Evolutionary conservation across 768 basidiomycete species (phyloP).

Genomic region (Collybia sordida): DNA sequence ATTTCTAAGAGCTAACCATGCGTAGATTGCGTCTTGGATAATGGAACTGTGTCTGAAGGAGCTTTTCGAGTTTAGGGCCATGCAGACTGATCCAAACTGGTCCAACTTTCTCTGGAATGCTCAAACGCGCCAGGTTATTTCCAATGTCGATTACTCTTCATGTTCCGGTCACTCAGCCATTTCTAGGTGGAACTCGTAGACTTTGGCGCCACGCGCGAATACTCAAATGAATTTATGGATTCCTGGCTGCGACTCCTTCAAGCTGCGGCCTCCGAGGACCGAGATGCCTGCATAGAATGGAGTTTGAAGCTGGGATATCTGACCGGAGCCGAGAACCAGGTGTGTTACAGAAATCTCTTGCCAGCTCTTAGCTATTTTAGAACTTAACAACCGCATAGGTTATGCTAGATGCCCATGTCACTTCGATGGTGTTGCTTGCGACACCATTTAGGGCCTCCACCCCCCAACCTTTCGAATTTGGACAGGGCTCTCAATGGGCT

Average conservation of each 20-base stretch:
- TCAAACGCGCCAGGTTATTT: slow-evolving; percentile 53
- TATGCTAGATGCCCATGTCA: slow-evolving; percentile 87
- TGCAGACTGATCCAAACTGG: slow-evolving; percentile 99
- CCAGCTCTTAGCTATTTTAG: too few relatives aligned
- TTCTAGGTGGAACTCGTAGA: slow-evolving; percentile 83
- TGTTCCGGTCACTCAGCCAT: not conserved
- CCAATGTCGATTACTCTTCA: not conserved
- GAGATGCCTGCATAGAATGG: slow-evolving; percentile 63
- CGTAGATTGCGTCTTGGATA: slow-evolving; percentile 79
- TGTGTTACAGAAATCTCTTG: slow-evolving; percentile 23
- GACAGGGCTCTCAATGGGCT: slow-evolving; percentile 60
- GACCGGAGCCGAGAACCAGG: slow-evolving; percentile 84
- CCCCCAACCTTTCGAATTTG: slow-evolving; percentile 79
- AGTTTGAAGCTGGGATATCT: slow-evolving; percentile 87
- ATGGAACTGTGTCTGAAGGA: slow-evolving; percentile 88
- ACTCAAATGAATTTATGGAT: slow-evolving; percentile 84
- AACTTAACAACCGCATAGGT: slow-evolving; percentile 37
- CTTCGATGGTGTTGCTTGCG: slow-evolving; percentile 81
- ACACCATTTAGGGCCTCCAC: slow-evolving; percentile 75
- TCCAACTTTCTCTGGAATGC: slow-evolving; percentile 93
- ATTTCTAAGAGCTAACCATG: not conserved
- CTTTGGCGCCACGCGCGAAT: slow-evolving; percentile 92
- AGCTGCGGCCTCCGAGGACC: slow-evolving; percentile 72
- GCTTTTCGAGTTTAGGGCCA: slow-evolving; percentile 85
- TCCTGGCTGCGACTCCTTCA: slow-evolving; percentile 83